phyloP scores from a whole-genome alignment of 2,329 filamentous ascomycete genomes.

The Calonectria honghensis region DNA sequence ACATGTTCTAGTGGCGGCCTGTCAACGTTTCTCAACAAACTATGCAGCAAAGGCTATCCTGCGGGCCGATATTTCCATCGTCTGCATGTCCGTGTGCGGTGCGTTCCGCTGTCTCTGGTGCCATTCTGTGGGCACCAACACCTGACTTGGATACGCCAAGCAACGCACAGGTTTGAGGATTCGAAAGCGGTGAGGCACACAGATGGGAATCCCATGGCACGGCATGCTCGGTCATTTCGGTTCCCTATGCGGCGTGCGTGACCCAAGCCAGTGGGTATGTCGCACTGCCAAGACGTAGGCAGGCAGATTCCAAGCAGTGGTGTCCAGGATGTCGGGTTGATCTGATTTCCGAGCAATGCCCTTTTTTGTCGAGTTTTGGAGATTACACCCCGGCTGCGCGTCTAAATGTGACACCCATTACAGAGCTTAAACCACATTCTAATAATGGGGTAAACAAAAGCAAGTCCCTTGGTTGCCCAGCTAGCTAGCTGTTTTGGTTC shows the following conservation, averaged over 20 bases:
- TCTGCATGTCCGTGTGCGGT: constrained; percentile 12
- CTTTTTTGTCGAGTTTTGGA: neutral
- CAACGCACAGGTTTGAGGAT: neutral
- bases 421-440: constrained; percentile 8
- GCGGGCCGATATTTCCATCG: constrained; percentile 13
- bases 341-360: constrained; percentile 10
- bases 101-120: constrained; percentile 1
- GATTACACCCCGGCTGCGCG: neutral
- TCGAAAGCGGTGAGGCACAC: constrained; percentile 16
- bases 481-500: constrained; percentile 23
- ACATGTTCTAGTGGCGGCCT: neutral
- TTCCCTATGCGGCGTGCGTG: constrained; percentile 38
- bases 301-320: constrained; percentile 12
- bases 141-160: neutral
- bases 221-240: constrained; percentile 20
- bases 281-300: constrained; percentile 30
- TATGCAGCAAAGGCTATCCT: constrained; percentile 13
- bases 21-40: constrained; percentile 17
- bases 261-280: constrained; percentile 42
- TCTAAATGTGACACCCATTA: constrained; percentile 23
- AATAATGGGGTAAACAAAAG: neutral
- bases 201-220: constrained; percentile 19
- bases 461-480: constrained; percentile 4
- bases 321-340: constrained; percentile 18
- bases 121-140: neutral